phyloP scores from a whole-genome alignment of 2,329 filamentous ascomycete genomes.

The Pestalotiopsis sp. region DNA sequence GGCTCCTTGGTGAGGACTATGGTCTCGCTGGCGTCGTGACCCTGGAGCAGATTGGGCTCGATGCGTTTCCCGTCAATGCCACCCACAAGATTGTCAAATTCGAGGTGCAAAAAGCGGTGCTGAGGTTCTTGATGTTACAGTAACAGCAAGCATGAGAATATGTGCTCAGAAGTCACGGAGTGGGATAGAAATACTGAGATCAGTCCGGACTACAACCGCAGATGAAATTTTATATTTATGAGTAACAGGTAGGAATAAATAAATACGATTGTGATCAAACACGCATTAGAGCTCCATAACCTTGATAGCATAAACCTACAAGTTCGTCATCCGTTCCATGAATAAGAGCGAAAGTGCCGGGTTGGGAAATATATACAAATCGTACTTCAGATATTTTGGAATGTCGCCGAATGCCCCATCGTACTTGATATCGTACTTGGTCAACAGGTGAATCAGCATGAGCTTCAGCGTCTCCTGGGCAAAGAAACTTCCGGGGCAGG shows the following conservation, averaged over 20 bases:
- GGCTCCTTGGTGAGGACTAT: slow-evolving; percentile 3
- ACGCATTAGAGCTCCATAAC: too few species aligned
- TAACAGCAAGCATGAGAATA: neutral
- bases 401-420: slow-evolving; percentile 1
- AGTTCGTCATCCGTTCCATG: neutral
- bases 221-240: too few species aligned
- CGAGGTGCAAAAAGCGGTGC: slow-evolving; percentile 9
- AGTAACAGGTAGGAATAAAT: too few species aligned
- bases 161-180: neutral
- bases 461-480: slow-evolving; percentile 2
- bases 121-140: neutral
- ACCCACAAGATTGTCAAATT: slow-evolving; percentile 14
- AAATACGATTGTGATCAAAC: too few species aligned
- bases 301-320: too few species aligned
- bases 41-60: slow-evolving; percentile 12
- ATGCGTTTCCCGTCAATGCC: slow-evolving; percentile 11
- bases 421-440: slow-evolving; percentile 4
- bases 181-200: neutral
- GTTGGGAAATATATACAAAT: slow-evolving; percentile 3
- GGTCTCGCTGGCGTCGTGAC: slow-evolving; percentile 9
- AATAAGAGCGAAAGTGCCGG: neutral
- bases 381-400: neutral
- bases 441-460: slow-evolving; percentile 1
- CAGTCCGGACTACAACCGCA: neutral
- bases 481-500: slow-evolving; percentile 8